Evolutionary conservation across 768 basidiomycete species (phyloP), one percentile per base, ranked within the genome.

Genomic region (Hygrocybe punicea): DNA sequence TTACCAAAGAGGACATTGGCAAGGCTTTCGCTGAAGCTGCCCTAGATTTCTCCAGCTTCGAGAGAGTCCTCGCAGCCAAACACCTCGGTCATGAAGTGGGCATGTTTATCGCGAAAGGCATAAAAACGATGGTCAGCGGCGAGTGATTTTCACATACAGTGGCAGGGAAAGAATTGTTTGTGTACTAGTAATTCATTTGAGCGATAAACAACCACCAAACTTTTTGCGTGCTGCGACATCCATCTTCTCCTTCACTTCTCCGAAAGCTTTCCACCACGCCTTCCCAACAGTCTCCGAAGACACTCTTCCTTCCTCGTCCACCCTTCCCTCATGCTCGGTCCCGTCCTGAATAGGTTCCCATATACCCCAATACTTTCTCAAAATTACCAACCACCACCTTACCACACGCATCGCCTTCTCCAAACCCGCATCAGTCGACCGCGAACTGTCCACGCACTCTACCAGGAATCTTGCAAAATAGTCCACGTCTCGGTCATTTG

Each of bases 251-350:
- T 86, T 90, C 2, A 91, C 84, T 29, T 81, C 80, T 57, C 81
- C 74, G 73, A 91, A 94, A 6, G 86, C 82, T 51, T 72, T 76
- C 93, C 92, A 95, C 93, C 93, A 95, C 37, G 82, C 82, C 65
- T 76, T 76, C 2, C 85, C 91, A 42, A 88, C 76, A 67, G 35
- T 72, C 71, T 66, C 74, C 33, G 66, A 51, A n/a, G 34, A 44
- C 33, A 34, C 19, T 36, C 34, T 45, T 10, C 44, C 51, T n/a
- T 44, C 16, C 13, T 37, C 44, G 1, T 29, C 55, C 24, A 17
- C 47, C 8, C 9, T 55, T 72, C 69, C 59, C 60, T 60, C 58
- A 68, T 67, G 65, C 24, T 66, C 65, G 33, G 63, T 59, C 48
- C 69, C 70, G 40, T 74, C 69, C 21, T 69, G 70, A 40, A 75